Base-by-base conservation (phyloP, 2,329 filamentous ascomycete species). In the Trichoderma semiorbis region DNA sequence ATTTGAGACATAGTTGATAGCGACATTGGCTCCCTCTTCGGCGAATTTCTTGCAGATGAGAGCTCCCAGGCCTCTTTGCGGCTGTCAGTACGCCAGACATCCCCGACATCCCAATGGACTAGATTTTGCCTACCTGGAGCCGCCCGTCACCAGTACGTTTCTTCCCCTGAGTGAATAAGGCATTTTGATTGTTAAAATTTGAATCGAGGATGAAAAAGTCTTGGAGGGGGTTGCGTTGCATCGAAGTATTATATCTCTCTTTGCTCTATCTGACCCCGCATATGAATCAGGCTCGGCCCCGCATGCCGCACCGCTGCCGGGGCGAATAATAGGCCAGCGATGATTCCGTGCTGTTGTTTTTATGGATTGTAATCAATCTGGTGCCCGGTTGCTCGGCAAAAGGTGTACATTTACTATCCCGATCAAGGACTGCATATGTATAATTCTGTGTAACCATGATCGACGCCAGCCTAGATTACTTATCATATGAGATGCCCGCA, bases 121-220 rank as follows among this genome's bases (percentile, higher is more conserved):
- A 12, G 30, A 21, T 39, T n/a, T 5, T 14, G 30, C 10, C 32
- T 50, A 71, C 62, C 69, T 61, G 0, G 69, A 71, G n/a, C 69
- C 69, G 24, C 53, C 69, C 3, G 69, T 71, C 14, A 71, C 69
- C 18, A 71, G 18, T 0, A 71, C 69, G 5, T 71, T 71, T 34
- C 61, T 65, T 66, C 69, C 69, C 24, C 66, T 66, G 12, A 71
- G 28, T 7, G 50, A 71, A 26, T 71, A 71, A 8, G 69, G 69
- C 69, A 71, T 71, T 16, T 53, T 62, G 10, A 36, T n/a, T n/a
- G 12, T 32, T n/a, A 10, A 2, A 50, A 5, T 7, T 39, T 6
- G 32, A 57, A 28, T 7, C 28, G 21, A 67, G 11, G 12, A 11
- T n/a, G 34, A 32, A 18, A 21, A 34, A 26, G 12, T 16, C 2